Base-by-base conservation (phyloP, 192 early-diverging fungal genomes). In the Coemansia sp. region DNA sequence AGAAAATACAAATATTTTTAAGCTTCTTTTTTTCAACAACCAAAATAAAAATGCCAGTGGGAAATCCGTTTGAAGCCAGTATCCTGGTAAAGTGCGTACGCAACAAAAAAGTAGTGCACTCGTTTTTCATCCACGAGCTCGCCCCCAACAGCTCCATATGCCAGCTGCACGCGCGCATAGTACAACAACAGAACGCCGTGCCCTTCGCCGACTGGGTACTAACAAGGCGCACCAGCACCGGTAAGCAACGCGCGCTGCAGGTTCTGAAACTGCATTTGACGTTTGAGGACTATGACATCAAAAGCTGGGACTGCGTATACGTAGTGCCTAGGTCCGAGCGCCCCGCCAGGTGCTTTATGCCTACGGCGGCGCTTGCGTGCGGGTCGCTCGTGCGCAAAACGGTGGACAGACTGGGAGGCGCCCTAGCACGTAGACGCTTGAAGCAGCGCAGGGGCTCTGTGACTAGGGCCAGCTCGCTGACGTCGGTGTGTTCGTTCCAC, bases 81-180 rank as follows among this genome's bases (percentile, higher is more conserved):
- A 50, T 77, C 1, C 56, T 77, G 19, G 63, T 77, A 24, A 59
- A 67, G 17, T 64, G 63, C 50, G 14, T 65, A 3, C 27, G 29
- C 33, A 4, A 51, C 14, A 24, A 35, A 6, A 14, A 54, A 3
- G 37, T 61, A 4, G 14, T 68, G 0, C 66, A 77, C 21, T 77
- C 75, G 35, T 77, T 72, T 16, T 77, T 77, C 33, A 29, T 77
- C 16, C 75, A 77, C 66, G 70, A 77, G 17, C 63, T 77, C 5
- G 21, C 69, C 7, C 70, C 75, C 7, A 77, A 77, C 63, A 56
- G 75, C 54, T 33, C 66, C 6, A 45, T 77, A 2, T 27, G 51
- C n/a, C 53, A 71, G 24, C 61, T 77, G 3, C 65, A 63, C 9
- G 54, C 48, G 6, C 63, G 69, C 17, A 63, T 67, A 16, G 5